A percentile compares a stretch with the other conserved stretches of the same genome.
phyloP scores from a whole-genome alignment of 345 rosid species.

The Barbarea vulgaris region DNA sequence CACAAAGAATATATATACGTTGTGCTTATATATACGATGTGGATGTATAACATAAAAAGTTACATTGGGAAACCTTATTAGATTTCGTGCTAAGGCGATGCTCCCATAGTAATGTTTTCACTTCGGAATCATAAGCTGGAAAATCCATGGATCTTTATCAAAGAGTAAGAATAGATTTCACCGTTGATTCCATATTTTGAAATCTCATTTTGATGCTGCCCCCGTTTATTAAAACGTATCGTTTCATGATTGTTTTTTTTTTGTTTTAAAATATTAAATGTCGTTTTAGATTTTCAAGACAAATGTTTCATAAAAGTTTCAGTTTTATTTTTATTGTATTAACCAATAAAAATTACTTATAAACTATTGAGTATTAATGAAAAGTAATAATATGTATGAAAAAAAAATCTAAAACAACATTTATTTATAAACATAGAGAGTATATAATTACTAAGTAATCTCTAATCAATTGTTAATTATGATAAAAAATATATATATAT shows the following conservation, averaged over 20 bases:
- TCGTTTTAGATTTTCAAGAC: too few species aligned
- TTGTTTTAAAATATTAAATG: too few species aligned
- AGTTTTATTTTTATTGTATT: too few species aligned
- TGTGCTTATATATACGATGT: not conserved
- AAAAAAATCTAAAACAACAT: too few species aligned
- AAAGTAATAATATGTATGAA: too few species aligned
- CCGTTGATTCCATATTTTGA: not conserved
- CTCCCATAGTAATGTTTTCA: not conserved
- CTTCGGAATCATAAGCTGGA: not conserved
- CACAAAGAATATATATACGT: not conserved
- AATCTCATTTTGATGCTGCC: too few species aligned
- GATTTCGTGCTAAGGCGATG: not conserved
- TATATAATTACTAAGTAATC: not conserved
- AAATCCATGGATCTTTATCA: not conserved
- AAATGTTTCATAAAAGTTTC: too few species aligned
- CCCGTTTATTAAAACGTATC: too few species aligned
- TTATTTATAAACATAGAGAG: too few species aligned
- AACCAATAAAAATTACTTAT: too few species aligned
- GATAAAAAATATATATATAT: not conserved
- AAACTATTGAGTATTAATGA: too few species aligned
- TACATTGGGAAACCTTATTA: not conserved
- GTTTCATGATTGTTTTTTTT: too few species aligned
- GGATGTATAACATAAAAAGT: not conserved
- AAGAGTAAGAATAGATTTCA: not conserved
- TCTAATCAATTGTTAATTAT: not conserved